Base-by-base conservation (phyloP, 148 eudicot species). In the Oxyria digyna region DNA sequence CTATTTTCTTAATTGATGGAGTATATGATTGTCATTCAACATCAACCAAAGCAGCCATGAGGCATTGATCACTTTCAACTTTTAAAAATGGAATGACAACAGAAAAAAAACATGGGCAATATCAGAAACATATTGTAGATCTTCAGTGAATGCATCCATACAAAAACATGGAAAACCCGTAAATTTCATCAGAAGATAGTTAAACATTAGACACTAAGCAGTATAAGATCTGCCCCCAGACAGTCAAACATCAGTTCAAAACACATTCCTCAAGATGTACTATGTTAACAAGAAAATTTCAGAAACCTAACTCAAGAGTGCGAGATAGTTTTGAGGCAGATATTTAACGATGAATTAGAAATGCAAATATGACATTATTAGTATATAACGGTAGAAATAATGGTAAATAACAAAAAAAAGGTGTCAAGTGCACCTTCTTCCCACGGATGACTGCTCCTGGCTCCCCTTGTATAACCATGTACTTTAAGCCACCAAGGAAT, bases 401-500 rank as follows among this genome's bases (percentile, higher is more conserved):
- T n/a, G 3, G 18, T 4, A 57, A 4, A 41, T 27, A 27, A 27
- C 40, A 4, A 24, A 12, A n/a, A 62, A 62, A 27, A 27, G 11
- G 13, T 24, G 18, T 13, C 49, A 45, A 14, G 4, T 24, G 66
- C 40, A 84, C 87, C 85, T 81, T 84, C 77, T 84, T 81, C 76
- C 85, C 87, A 18, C 87, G 77, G 54, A 84, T 81, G 32, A 81
- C 85, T 74, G 85, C 83, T 37, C 78, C 72, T 42, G 83, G 70
- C 64, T 84, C 87, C 55, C 87, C 87, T 72, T 84, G 87, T 59
- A 84, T 84, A 15, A 81, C 85, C 87, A 79, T 84, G 73, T 84
- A 81, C 62, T 85, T 85, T 7, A 65, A 41, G 37, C 88, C 85
- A 0, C 77, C 85, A 20, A 85, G 75, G 77, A 57, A 32, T 65